These are phyloP conservation scores for Nephelium lappaceum DNA, from an alignment of 345 rosid genomes.

Conservation along the genomic window DNA sequence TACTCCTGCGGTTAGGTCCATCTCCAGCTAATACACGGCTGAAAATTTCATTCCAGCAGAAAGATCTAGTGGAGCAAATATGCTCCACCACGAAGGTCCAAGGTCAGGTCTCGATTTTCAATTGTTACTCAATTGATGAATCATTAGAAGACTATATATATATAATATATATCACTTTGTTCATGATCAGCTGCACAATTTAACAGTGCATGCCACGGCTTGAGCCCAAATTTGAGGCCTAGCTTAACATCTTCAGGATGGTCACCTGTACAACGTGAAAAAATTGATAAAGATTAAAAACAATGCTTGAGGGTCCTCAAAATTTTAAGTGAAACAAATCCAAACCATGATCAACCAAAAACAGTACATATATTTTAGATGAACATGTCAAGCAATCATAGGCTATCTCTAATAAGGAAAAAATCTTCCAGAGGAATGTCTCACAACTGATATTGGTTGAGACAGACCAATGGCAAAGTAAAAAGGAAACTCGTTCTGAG, in stretches of 20 bases:
- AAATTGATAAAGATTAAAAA: conserved; percentile 13
- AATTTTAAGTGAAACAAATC: neutral
- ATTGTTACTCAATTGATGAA: conserved; percentile 17
- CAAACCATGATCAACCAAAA: neutral
- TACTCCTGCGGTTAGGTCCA: conserved; percentile 40
- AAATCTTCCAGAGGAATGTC: too few relatives aligned
- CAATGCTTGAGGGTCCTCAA: neutral
- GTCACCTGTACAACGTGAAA: conserved; percentile 57
- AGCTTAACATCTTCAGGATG: conserved; percentile 98
- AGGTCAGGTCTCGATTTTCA: conserved; percentile 21
- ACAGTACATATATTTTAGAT: too few relatives aligned
- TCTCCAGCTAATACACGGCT: conserved; percentile 37
- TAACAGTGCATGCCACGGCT: conserved; percentile 94
- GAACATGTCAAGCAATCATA: too few relatives aligned
- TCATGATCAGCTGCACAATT: conserved; percentile 63
- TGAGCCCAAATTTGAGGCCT: conserved; percentile 97
- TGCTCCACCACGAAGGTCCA: too few relatives aligned
- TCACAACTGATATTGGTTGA: too few relatives aligned
- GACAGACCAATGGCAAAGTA: too few relatives aligned
- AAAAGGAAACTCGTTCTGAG: too few relatives aligned
- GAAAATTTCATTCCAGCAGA: conserved; percentile 46
- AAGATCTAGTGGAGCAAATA: conserved; percentile 15
- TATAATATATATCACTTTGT: too few relatives aligned
- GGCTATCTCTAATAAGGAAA: too few relatives aligned
- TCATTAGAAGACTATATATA: conserved; percentile 1